phyloP scores from a whole-genome alignment of 768 basidiomycete species.

The Tylopilus felleus region DNA sequence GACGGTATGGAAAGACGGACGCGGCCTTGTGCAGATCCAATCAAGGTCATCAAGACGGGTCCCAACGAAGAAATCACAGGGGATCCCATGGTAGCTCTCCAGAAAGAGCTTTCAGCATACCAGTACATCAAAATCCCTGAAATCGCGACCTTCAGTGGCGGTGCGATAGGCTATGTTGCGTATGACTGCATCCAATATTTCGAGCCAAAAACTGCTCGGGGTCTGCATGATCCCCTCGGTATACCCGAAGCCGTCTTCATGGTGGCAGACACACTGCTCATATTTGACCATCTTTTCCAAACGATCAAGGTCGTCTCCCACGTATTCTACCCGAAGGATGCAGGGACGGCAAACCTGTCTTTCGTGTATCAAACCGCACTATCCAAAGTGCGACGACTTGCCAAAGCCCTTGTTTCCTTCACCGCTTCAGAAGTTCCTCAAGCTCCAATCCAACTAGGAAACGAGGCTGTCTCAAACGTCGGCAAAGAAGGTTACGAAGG shows the following conservation, averaged over 20 bases:
- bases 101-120: constrained; percentile 83
- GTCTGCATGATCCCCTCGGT: constrained; percentile 71
- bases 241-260: constrained; percentile 97
- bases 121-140: constrained; percentile 90
- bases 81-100: constrained; percentile 81
- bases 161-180: constrained; percentile 95
- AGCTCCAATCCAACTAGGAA: constrained; percentile 58
- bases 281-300: constrained; percentile 97
- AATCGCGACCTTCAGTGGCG: constrained; percentile 92
- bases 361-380: constrained; percentile 90
- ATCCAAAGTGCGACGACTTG: constrained; percentile 76
- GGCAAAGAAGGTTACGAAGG: constrained; percentile 89
- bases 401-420: constrained; percentile 56
- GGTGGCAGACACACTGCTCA: constrained; percentile 91
- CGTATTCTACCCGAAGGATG: constrained; percentile 78
- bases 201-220: constrained; percentile 85
- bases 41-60: constrained; percentile 89
- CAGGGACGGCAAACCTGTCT: constrained; percentile 62
- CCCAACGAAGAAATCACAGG: constrained; percentile 78
- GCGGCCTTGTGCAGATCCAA: constrained; percentile 60
- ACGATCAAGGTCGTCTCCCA: constrained; percentile 95
- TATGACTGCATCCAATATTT: constrained; percentile 97
- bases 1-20: not conserved
- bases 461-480: constrained; percentile 79
- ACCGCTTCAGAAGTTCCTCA: constrained; percentile 65